Conservation (phyloP, 2,329 filamentous ascomycete genomes). For the Arachnopeziza araneosa region DNA sequence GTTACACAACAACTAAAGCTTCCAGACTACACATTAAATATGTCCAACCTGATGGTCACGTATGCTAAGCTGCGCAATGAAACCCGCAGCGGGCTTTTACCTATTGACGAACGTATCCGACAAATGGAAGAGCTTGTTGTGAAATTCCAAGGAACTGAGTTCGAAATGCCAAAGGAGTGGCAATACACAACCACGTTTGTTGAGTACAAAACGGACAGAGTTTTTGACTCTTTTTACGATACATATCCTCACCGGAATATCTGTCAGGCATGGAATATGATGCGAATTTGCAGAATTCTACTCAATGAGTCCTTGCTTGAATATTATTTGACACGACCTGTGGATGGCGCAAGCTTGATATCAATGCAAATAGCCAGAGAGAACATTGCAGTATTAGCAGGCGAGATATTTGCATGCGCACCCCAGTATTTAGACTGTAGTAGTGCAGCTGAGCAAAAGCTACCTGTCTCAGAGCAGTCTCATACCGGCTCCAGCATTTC, state of each 20-base stretch:
- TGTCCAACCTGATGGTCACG: constrained; percentile 4
- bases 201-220: not conserved
- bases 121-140: constrained; percentile 2
- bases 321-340: not conserved
- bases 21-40: constrained; percentile 1
- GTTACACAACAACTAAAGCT: not conserved
- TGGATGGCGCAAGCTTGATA: not conserved
- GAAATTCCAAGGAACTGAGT: not conserved
- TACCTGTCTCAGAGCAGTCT: not conserved
- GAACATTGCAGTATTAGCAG: constrained; percentile 1
- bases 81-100: not conserved
- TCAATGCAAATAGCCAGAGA: not conserved
- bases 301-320: constrained; percentile 6
- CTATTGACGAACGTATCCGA: not conserved
- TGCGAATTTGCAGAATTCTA: constrained; percentile 6
- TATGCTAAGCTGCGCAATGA: constrained; percentile 9
- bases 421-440: constrained; percentile 12
- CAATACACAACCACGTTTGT: constrained; percentile 1
- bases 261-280: constrained; percentile 10
- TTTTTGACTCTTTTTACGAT: constrained; percentile 4
- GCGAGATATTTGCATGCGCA: constrained; percentile 12
- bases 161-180: not conserved
- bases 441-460: not conserved
- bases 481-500: not conserved
- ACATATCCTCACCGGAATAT: constrained; percentile 7